A percentile compares a stretch with the other conserved stretches of the same genome.
Evolutionary conservation across 2,329 filamentous ascomycete species (phyloP).

Genomic region (Penicillium sumatraense): DNA sequence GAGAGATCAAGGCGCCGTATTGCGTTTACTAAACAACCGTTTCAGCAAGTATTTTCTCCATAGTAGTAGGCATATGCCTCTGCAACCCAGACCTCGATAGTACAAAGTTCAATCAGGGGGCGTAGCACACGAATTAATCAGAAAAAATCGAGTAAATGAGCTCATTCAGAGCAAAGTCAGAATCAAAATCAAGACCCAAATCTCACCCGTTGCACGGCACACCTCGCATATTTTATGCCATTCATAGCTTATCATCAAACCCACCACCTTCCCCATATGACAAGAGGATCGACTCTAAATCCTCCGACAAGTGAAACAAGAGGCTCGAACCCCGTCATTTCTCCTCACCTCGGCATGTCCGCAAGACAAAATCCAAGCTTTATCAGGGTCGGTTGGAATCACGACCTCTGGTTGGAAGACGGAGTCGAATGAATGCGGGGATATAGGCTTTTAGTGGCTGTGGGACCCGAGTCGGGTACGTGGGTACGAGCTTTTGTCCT

Average conservation of each 20-base stretch:
- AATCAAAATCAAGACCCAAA: neutral
- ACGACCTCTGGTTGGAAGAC: neutral
- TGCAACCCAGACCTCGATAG: too few species aligned
- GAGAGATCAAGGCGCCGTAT: too few species aligned
- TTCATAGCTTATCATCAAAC: too few species aligned
- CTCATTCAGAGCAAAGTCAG: neutral
- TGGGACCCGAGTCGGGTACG: neutral
- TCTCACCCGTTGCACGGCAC: too few species aligned
- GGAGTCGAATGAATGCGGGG: neutral
- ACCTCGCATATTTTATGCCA: neutral
- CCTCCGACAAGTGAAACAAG: neutral
- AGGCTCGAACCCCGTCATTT: neutral
- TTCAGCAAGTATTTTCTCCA: too few species aligned
- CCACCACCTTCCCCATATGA: neutral
- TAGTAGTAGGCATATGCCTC: too few species aligned
- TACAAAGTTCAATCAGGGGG: too few species aligned
- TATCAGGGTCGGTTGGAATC: neutral
- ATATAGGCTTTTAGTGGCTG: slow-evolving; percentile 2
- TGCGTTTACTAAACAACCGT: too few species aligned
- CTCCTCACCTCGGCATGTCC: neutral
- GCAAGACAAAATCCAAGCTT: neutral
- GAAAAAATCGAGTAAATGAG: too few species aligned
- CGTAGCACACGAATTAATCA: too few species aligned
- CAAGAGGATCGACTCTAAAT: neutral
- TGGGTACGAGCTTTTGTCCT: too few species aligned